A percentile compares a stretch with the other conserved stretches of the same genome.
These are phyloP conservation scores for Fusarium sp. DNA, from an alignment of 2,329 filamentous ascomycete species.

Conservation along the genomic window DNA sequence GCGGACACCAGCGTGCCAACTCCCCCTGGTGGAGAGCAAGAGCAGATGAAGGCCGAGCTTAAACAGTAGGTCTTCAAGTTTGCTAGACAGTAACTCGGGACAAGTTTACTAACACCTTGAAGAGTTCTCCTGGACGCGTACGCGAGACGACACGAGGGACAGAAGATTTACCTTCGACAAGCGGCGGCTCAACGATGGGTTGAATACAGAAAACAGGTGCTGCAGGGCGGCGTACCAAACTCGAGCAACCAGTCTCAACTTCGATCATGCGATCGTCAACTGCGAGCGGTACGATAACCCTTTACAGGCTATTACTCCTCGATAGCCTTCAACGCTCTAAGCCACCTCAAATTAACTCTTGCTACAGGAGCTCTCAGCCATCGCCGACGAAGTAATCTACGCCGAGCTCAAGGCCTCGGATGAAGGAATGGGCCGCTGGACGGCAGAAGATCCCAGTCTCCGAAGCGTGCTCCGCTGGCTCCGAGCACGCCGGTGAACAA, in stretches of 20 bases:
- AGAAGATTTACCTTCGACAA: constrained; percentile 72
- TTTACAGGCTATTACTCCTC: not conserved
- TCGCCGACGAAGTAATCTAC: constrained; percentile 70
- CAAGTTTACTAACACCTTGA: constrained; percentile 10
- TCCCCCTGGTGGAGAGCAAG: constrained; percentile 62
- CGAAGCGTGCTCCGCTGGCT: constrained; percentile 69
- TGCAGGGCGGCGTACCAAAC: constrained; percentile 62
- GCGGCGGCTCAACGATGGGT: constrained; percentile 69
- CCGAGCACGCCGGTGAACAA: constrained; percentile 46
- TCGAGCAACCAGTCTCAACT: constrained; percentile 60
- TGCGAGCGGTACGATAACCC: constrained; percentile 62
- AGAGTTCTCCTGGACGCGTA: constrained; percentile 70
- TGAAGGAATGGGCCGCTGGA: constrained; percentile 67
- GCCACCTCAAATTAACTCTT: not conserved
- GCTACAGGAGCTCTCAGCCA: constrained; percentile 61
- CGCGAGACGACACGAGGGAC: constrained; percentile 69
- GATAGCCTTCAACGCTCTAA: not conserved
- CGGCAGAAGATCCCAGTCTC: constrained; percentile 68
- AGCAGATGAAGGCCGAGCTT: constrained; percentile 70
- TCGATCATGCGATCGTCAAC: constrained; percentile 63
- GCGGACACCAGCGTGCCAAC: constrained; percentile 69
- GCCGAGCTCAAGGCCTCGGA: constrained; percentile 64
- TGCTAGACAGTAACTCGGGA: not conserved
- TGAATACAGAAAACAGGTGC: constrained; percentile 61
- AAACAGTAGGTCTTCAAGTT: constrained; percentile 62